Percentiles rank a stretch among this genome's conserved stretches.
phyloP scores from a whole-genome alignment of 2,329 filamentous ascomycete genomes.

The Talaromyces sp. region DNA sequence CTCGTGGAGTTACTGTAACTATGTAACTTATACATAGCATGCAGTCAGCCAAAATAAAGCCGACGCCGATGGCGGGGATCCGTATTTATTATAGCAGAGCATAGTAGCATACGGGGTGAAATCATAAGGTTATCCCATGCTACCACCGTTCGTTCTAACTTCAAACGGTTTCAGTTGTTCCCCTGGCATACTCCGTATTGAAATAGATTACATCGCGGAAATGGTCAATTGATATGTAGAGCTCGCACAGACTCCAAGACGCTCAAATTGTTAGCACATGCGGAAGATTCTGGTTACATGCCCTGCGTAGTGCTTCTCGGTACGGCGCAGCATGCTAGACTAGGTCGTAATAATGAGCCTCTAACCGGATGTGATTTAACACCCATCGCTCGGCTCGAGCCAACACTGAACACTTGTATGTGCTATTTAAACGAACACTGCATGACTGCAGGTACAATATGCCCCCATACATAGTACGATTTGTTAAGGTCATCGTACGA shows the following conservation, averaged over 20 bases:
- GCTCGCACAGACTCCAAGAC: conserved; percentile 3
- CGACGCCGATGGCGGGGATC: background rate
- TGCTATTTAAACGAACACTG: background rate
- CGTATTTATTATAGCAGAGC: background rate
- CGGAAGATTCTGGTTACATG: conserved; percentile 4
- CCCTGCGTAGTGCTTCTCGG: background rate
- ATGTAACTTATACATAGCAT: too few relatives aligned
- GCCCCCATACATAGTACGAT: background rate
- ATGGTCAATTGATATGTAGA: background rate
- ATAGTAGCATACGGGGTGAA: background rate
- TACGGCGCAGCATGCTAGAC: background rate
- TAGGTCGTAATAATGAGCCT: background rate
- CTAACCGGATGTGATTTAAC: background rate
- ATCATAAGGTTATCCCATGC: background rate
- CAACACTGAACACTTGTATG: background rate
- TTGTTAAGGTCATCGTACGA: background rate
- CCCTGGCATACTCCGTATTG: background rate
- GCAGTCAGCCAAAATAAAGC: background rate
- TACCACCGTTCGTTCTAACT: conserved; percentile 1
- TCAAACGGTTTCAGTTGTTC: background rate
- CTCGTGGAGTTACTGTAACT: background rate
- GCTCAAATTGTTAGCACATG: background rate
- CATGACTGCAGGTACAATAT: background rate
- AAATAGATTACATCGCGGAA: background rate
- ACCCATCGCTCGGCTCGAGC: background rate